Evolutionary conservation across 192 early-diverging fungal genomes (phyloP).

Genomic region (Oehlia diaphana): DNA sequence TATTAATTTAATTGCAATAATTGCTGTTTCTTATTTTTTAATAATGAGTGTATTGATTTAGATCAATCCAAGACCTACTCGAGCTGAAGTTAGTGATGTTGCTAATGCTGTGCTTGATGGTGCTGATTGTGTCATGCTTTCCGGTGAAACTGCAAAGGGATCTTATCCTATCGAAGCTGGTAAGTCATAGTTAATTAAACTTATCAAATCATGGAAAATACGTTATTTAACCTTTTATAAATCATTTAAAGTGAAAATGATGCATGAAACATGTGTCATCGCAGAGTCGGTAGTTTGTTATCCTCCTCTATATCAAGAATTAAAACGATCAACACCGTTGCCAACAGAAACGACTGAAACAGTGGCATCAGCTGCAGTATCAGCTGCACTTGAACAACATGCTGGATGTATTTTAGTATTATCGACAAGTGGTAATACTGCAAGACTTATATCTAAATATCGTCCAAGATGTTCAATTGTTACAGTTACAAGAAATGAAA

Average conservation of each 20-base stretch:
- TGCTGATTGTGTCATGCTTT: slow-evolving; percentile 98
- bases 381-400: slow-evolving; percentile 77
- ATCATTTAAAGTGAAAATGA: slow-evolving; percentile 69
- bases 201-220: neutral
- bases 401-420: slow-evolving; percentile 90
- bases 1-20: too few relatives aligned
- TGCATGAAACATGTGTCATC: slow-evolving; percentile 88
- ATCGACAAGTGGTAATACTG: slow-evolving; percentile 86
- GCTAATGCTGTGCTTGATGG: slow-evolving; percentile 98
- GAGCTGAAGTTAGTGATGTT: slow-evolving; percentile 98
- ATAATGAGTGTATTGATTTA: slow-evolving; percentile 23
- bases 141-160: slow-evolving; percentile 98
- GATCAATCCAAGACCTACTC: slow-evolving; percentile 96
- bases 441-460: slow-evolving; percentile 91
- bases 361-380: slow-evolving; percentile 87
- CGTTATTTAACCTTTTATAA: neutral
- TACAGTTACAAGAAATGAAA: slow-evolving; percentile 81
- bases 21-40: slow-evolving; percentile 2
- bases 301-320: slow-evolving; percentile 88
- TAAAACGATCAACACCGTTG: slow-evolving; percentile 71
- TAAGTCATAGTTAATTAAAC: neutral
- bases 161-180: slow-evolving; percentile 82
- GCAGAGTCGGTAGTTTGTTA: slow-evolving; percentile 96
- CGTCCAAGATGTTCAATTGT: slow-evolving; percentile 89
- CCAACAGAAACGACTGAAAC: slow-evolving; percentile 89